Evolutionary conservation across 805 yeast genomes (phyloP).

Genomic region (Candida vartiovaarae): DNA sequence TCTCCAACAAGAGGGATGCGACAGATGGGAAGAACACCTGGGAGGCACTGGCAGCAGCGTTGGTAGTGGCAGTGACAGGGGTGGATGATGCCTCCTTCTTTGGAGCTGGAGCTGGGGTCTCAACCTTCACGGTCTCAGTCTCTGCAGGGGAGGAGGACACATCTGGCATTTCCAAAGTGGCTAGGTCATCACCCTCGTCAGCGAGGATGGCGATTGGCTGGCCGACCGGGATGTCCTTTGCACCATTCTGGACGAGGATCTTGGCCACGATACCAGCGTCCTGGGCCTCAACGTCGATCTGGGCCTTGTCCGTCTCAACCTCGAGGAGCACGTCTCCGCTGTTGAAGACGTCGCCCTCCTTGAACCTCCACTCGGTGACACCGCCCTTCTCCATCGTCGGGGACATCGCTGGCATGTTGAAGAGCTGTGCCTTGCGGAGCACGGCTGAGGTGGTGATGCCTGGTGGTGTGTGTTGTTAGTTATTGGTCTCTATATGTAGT

Average conservation of each 20-base stretch:
- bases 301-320: slow-evolving; percentile 83
- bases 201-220: slow-evolving; percentile 83
- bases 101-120: slow-evolving; percentile 9
- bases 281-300: slow-evolving; percentile 78
- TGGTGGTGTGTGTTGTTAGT: slow-evolving; percentile 1
- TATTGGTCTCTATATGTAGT: background rate
- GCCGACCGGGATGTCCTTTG: slow-evolving; percentile 77
- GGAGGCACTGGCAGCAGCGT: slow-evolving; percentile 47
- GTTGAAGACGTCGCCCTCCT: slow-evolving; percentile 63
- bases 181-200: slow-evolving; percentile 79
- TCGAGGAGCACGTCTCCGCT: slow-evolving; percentile 82
- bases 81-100: slow-evolving; percentile 2
- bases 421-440: slow-evolving; percentile 32
- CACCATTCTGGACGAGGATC: slow-evolving; percentile 63
- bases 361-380: slow-evolving; percentile 80
- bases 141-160: slow-evolving; percentile 17
- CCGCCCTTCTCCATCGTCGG: slow-evolving; percentile 99
- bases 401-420: slow-evolving; percentile 97
- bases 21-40: slow-evolving; percentile 81
- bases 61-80: slow-evolving; percentile 15
- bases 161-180: slow-evolving; percentile 52
- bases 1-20: slow-evolving; percentile 48
- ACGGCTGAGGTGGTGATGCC: slow-evolving; percentile 22
- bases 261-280: slow-evolving; percentile 90
- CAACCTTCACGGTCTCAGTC: slow-evolving; percentile 14